These are phyloP conservation scores for Boletus vinaceobasis DNA, from an alignment of 768 basidiomycete species.

Conservation along the genomic window DNA sequence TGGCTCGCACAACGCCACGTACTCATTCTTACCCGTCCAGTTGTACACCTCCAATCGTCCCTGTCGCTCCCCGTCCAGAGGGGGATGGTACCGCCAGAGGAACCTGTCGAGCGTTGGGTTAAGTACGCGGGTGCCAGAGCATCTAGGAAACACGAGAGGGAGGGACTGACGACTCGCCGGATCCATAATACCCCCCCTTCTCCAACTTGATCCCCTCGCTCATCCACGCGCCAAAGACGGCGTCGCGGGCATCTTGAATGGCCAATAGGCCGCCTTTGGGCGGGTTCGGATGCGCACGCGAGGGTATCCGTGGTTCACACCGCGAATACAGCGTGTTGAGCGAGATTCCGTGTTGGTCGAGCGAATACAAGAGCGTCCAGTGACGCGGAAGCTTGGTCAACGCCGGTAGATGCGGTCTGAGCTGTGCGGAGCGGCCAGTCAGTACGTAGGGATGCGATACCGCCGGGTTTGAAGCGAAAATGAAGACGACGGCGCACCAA, in stretches of 20 bases:
- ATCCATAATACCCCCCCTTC: slow-evolving; percentile 74
- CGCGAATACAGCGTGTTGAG: slow-evolving; percentile 80
- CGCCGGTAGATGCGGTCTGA: slow-evolving; percentile 70
- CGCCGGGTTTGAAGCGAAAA: neutral
- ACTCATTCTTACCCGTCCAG: slow-evolving; percentile 88
- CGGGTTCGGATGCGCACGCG: slow-evolving; percentile 19
- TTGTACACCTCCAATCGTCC: slow-evolving; percentile 58
- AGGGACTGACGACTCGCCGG: slow-evolving; percentile 64
- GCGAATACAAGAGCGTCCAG: slow-evolving; percentile 83
- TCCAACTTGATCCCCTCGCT: slow-evolving; percentile 62
- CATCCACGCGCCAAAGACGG: slow-evolving; percentile 79
- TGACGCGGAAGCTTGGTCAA: slow-evolving; percentile 63
- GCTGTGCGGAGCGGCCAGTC: slow-evolving; percentile 36
- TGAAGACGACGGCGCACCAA: slow-evolving; percentile 42
- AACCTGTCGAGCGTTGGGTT: slow-evolving; percentile 47
- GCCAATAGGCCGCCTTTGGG: slow-evolving; percentile 56
- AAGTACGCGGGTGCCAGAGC: neutral
- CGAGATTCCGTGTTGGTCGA: slow-evolving; percentile 95
- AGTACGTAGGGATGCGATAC: neutral
- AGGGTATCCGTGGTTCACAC: slow-evolving; percentile 43
- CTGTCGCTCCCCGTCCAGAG: slow-evolving; percentile 11
- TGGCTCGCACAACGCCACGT: slow-evolving; percentile 82
- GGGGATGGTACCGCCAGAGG: slow-evolving; percentile 60
- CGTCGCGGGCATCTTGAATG: slow-evolving; percentile 59
- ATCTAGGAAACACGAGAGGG: neutral